Evolutionary conservation across 805 yeast species (phyloP).

Genomic region (Starmera dryadoides): DNA sequence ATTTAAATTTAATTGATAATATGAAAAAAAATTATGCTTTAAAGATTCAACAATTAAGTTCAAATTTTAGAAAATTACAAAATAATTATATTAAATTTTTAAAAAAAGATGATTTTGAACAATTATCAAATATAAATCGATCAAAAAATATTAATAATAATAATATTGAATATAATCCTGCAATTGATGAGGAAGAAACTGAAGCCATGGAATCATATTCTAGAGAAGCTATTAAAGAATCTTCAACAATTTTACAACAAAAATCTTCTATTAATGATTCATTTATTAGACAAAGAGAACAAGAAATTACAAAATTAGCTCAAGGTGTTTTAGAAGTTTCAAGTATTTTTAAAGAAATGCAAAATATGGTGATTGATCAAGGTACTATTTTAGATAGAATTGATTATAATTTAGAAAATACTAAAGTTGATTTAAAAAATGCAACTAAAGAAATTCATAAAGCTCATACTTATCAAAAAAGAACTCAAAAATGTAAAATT

Average conservation of each 20-base stretch:
- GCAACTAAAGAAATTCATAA: slow-evolving; percentile 73
- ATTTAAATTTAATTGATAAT: slow-evolving; percentile 64
- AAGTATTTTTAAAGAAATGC: slow-evolving; percentile 89
- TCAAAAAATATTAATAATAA: slow-evolving; percentile 8
- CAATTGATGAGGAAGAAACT: slow-evolving; percentile 26
- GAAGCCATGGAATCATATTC: slow-evolving; percentile 44
- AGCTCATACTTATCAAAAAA: slow-evolving; percentile 77
- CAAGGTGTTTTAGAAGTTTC: slow-evolving; percentile 92
- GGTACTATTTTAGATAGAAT: slow-evolving; percentile 91
- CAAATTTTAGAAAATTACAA: slow-evolving; percentile 79
- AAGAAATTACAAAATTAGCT: slow-evolving; percentile 85
- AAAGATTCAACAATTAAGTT: slow-evolving; percentile 71
- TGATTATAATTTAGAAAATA: slow-evolving; percentile 81
- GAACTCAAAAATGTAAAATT: slow-evolving; percentile 86
- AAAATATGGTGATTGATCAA: slow-evolving; percentile 86
- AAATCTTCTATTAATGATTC: slow-evolving; percentile 29
- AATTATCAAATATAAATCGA: slow-evolving; percentile 23
- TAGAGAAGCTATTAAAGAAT: slow-evolving; percentile 42
- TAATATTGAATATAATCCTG: slow-evolving; percentile 14
- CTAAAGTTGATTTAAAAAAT: slow-evolving; percentile 65
- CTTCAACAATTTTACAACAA: slow-evolving; percentile 30
- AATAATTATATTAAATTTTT: slow-evolving; percentile 81
- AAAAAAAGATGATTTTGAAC: slow-evolving; percentile 69
- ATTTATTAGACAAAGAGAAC: slow-evolving; percentile 65
- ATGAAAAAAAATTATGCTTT: slow-evolving; percentile 80